Evolutionary conservation across 1,139 yeast genomes (phyloP), one percentile per base, ranked within the genome.

Genomic region (Sugiyamaella castrensis): DNA sequence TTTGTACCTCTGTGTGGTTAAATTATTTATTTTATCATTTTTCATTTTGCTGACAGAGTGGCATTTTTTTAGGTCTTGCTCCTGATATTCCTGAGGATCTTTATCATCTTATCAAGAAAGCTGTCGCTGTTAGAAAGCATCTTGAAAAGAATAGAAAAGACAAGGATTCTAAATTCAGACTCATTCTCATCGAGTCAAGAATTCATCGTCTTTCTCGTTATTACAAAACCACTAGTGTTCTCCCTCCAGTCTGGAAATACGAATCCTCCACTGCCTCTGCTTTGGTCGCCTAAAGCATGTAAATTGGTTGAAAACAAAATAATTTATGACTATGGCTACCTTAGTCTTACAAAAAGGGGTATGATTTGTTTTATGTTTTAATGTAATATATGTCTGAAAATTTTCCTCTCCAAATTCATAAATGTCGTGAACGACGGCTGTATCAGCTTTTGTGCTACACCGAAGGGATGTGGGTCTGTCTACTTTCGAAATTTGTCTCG

Each of bases 221-320:
- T 94, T 92, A 92, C 96, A 91, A 96, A 88, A 87, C 96, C 70
- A 95, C 88, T 69, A 81, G 95, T 73, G 98, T 92, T 71, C 86
- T 92, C 73, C 98, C 98, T 71, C 98, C 98, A 75, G 89, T 87
- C 92, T 92, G 98, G 98, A 92, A 92, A 83, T 92, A 86, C 95
- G 98, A 92, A 82, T 91, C 98, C 67, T 95, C 98, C 74, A 94
- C 98, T 73, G 99, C 99, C 73, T 92, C 98, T 72, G 95, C 99
- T 77, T 84, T 94, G 79, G 98, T 94, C 73, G 49, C 50, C 51
- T 56, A 56, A 52, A 42, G 43, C 24, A 19, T 19, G 24, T 19
- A 19, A 19, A 19, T 19, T 19, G 24, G 24, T 19, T 19, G 24
- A 19, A 19, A 19, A 19, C 37, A 35, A 27, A 19, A 19, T 24